Evolutionary conservation across 305 asterid species (phyloP).

Genomic region (Solanum hybrid): DNA sequence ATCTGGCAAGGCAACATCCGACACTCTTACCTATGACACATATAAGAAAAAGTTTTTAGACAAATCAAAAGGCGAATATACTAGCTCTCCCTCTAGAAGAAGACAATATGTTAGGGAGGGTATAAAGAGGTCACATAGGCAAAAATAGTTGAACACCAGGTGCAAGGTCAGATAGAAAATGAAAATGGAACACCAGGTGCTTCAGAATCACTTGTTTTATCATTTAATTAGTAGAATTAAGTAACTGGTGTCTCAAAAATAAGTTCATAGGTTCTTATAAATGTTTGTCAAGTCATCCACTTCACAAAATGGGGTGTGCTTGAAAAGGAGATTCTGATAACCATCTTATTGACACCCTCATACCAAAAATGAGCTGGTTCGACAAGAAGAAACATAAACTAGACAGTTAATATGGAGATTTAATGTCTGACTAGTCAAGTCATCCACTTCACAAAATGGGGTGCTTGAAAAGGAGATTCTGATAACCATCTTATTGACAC

Average conservation of each 20-base stretch:
- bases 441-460: neutral
- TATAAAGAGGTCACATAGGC: neutral
- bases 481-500: conserved; percentile 3
- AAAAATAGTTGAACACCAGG: neutral
- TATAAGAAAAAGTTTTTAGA: neutral
- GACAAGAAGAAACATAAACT: neutral
- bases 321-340: neutral
- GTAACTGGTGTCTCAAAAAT: neutral
- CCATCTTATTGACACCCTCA: neutral
- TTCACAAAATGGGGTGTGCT: neutral
- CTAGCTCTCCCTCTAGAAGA: conserved; percentile 1
- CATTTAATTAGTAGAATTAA: neutral
- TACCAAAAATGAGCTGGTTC: neutral
- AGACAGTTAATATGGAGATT: neutral
- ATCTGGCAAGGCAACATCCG: conserved; percentile 52
- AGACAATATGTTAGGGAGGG: neutral
- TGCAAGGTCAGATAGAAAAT: neutral
- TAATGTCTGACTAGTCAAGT: neutral
- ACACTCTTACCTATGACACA: conserved; percentile 47
- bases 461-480: neutral
- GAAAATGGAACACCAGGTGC: neutral
- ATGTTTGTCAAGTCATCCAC: neutral
- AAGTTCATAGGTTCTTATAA: neutral
- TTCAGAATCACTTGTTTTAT: neutral
- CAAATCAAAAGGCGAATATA: neutral